Conservation (phyloP, 331 rosid species). For the Quercus tomentella region DNA sequence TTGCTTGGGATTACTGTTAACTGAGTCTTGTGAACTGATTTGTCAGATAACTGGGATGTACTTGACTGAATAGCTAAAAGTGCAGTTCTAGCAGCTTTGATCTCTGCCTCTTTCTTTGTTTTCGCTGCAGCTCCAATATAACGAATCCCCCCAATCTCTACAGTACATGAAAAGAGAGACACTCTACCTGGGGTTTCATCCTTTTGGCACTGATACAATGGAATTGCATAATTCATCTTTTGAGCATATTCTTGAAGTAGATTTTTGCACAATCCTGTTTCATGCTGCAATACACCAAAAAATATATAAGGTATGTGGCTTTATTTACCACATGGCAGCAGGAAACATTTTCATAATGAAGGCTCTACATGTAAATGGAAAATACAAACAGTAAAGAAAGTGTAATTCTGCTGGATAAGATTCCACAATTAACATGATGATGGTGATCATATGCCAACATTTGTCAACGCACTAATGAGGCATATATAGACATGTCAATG, state of each 20-base stretch:
- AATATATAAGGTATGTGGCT: constrained; percentile 11
- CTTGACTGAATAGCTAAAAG: constrained; percentile 70
- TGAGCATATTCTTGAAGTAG: constrained; percentile 98
- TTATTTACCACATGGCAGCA: background rate
- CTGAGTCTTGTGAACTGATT: constrained; percentile 34
- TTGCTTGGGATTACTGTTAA: constrained; percentile 77
- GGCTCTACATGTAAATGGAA: background rate
- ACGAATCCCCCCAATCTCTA: constrained; percentile 81
- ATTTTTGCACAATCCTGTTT: constrained; percentile 97
- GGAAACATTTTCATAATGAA: background rate
- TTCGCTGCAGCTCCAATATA: constrained; percentile 80
- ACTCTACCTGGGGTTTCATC: constrained; percentile 52
- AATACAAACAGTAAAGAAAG: background rate
- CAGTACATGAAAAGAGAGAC: constrained; percentile 57
- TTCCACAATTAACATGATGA: background rate
- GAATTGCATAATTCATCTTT: constrained; percentile 95
- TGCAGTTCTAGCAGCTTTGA: constrained; percentile 98
- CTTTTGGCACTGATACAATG: constrained; percentile 62
- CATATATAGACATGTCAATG: background rate
- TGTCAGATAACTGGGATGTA: constrained; percentile 37
- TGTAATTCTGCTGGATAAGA: background rate
- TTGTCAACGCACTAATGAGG: background rate
- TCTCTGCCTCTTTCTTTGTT: constrained; percentile 96
- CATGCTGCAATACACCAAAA: constrained; percentile 57
- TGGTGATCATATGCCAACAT: background rate